Base-by-base conservation (phyloP, 306 rosid species). In the Inga leiocalycina region DNA sequence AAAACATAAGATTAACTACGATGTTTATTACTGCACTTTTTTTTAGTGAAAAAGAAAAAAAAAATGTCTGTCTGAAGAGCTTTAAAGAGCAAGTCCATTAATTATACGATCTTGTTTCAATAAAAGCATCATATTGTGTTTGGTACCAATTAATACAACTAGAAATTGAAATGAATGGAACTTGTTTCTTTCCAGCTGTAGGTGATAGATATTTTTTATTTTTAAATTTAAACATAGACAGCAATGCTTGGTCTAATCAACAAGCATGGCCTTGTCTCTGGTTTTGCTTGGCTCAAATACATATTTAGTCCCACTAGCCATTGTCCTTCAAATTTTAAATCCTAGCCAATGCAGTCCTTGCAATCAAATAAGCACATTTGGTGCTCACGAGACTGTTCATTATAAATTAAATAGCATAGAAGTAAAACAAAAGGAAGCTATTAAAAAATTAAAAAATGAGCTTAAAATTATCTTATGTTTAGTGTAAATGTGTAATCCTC, bases 61-160 rank as follows among this genome's bases (percentile, higher is more conserved):
- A 52, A 52, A 52, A 52, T 17, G 57, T 24, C 12, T 15, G 10
- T 43, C 72, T 19, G 30, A 39, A 68, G 67, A 78, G 24, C 76
- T 80, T 70, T 52, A 35, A 66, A 27, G 41, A 71, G 64, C 35
- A 80, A 77, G 71, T 56, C 78, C 78, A 52, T 65, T 77, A 80
- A 80, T 79, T 61, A 43, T 75, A 80, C 45, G 61, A 83, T 37
- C 35, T 65, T 54, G 64, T 72, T 44, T 71, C 45, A 41, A 80
- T 43, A 77, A 78, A 76, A 67, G 68, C 71, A 88, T 76, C 71
- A 64, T 75, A 64, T 74, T 24, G 72, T 65, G 10, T 34, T 24
- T 48, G 56, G 57, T 43, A 64, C 54, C 76, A 75, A 19, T 68
- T 72, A 81, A 51, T 62, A 34, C 70, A 11, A 49, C 59, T 65